These are phyloP conservation scores for Aspergillus niger DNA, from an alignment of 2,329 filamentous ascomycete genomes.

Conservation along the genomic window DNA sequence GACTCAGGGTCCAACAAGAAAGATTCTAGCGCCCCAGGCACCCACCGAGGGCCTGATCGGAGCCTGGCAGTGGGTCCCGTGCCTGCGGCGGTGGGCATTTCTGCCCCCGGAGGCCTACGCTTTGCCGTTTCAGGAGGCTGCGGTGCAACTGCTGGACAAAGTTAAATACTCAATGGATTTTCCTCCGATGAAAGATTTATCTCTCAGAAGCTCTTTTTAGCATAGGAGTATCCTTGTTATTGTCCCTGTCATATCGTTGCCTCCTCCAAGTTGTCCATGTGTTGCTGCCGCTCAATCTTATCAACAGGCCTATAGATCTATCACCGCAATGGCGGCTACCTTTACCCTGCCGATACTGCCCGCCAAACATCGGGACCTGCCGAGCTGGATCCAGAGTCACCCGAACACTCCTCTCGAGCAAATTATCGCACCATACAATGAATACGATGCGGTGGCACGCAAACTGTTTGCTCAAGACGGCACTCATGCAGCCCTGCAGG, in stretches of 20 bases:
- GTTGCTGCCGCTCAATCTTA: not conserved
- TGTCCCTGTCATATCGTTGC: not conserved
- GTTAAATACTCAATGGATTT: not conserved
- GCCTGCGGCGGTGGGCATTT: not conserved
- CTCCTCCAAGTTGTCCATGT: not conserved
- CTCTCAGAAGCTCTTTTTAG: not conserved
- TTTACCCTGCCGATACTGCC: constrained; percentile 31
- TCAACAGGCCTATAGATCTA: not conserved
- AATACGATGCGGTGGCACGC: constrained; percentile 38
- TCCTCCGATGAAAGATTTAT: not conserved
- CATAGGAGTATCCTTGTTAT: not conserved
- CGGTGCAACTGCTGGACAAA: not conserved
- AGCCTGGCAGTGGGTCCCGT: not conserved
- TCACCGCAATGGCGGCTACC: constrained; percentile 4
- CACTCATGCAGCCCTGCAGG: constrained; percentile 30
- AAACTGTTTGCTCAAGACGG: constrained; percentile 44
- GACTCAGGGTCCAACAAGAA: not conserved
- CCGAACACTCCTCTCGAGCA: constrained; percentile 29
- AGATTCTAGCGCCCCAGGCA: not conserved
- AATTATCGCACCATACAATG: constrained; percentile 40
- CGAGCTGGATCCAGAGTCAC: constrained; percentile 28
- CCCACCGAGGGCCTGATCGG: not conserved
- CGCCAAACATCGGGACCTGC: constrained; percentile 30
- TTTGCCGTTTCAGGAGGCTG: not conserved
- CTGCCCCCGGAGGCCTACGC: not conserved